These are phyloP conservation scores for Diplodia intermedia DNA, from an alignment of 2,329 filamentous ascomycete species.

Conservation along the genomic window DNA sequence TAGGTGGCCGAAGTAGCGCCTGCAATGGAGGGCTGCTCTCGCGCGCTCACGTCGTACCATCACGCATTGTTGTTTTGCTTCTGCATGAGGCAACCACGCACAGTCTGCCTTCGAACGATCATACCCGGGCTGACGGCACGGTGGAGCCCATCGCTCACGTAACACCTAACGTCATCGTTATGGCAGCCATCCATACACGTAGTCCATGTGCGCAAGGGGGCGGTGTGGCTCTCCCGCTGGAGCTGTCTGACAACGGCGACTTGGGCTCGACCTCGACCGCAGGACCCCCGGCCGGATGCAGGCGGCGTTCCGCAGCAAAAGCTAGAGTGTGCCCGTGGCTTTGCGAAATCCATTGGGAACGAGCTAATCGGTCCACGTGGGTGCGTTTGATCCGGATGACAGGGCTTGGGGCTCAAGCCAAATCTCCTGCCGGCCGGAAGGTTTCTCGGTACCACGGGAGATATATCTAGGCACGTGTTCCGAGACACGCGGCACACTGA, in stretches of 20 bases:
- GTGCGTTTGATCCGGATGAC: not conserved
- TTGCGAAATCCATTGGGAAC: not conserved
- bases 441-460: constrained; percentile 11
- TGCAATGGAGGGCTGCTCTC: not conserved
- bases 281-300: not conserved
- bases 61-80: not conserved
- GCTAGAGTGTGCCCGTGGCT: not conserved
- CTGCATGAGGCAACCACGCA: not conserved
- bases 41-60: not conserved
- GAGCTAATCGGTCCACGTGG: constrained; percentile 21
- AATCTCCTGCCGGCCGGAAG: constrained; percentile 8
- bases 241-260: not conserved
- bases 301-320: constrained; percentile 7
- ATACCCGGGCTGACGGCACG: not conserved
- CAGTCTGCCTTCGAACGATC: not conserved
- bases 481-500: constrained; percentile 11
- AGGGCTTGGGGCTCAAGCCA: constrained; percentile 5
- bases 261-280: not conserved
- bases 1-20: not conserved
- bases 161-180: constrained; percentile 9
- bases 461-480: constrained; percentile 8
- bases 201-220: constrained; percentile 9
- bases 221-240: not conserved
- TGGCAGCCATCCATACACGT: not conserved
- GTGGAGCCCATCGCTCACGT: constrained; percentile 12